phyloP scores from a whole-genome alignment of 2,329 filamentous ascomycete genomes.

The Cercospora sp. region DNA sequence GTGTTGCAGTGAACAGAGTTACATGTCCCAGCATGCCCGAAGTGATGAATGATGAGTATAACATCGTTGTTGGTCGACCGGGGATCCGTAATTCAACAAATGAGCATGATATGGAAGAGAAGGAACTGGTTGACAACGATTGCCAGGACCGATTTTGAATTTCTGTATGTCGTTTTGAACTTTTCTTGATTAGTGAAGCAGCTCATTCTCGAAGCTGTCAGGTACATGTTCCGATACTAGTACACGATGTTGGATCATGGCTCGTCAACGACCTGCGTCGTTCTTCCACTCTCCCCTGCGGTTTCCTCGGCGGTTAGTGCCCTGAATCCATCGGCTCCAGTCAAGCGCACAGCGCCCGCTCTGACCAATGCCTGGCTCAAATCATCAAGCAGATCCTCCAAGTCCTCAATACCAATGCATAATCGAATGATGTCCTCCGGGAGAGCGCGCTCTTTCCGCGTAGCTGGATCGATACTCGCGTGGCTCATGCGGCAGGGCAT shows the following conservation, averaged over 20 bases:
- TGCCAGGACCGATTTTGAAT: neutral
- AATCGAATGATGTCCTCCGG: conserved; percentile 95
- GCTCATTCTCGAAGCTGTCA: neutral
- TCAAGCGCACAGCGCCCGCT: conserved; percentile 87
- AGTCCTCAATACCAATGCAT: conserved; percentile 95
- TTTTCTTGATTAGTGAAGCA: neutral
- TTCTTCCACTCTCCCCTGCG: conserved; percentile 35
- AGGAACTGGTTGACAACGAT: neutral
- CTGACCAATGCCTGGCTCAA: conserved; percentile 86
- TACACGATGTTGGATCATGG: conserved; percentile 26
- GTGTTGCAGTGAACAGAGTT: neutral
- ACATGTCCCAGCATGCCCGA: neutral
- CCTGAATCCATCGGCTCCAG: conserved; percentile 71
- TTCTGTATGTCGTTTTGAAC: neutral
- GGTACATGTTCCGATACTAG: neutral
- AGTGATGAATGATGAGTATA: neutral
- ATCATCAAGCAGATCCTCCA: conserved; percentile 88
- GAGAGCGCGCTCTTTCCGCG: conserved; percentile 81
- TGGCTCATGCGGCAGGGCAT: conserved; percentile 99
- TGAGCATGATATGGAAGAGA: neutral
- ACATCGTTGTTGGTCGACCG: neutral
- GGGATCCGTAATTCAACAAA: neutral
- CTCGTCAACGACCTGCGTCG: conserved; percentile 41
- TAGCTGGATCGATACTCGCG: conserved; percentile 95
- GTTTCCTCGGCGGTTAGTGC: conserved; percentile 48